Percentiles rank a stretch among this genome's conserved stretches.
phyloP scores from a whole-genome alignment of 2,329 filamentous ascomycete genomes.

The Acephala macrosclerotiorum region DNA sequence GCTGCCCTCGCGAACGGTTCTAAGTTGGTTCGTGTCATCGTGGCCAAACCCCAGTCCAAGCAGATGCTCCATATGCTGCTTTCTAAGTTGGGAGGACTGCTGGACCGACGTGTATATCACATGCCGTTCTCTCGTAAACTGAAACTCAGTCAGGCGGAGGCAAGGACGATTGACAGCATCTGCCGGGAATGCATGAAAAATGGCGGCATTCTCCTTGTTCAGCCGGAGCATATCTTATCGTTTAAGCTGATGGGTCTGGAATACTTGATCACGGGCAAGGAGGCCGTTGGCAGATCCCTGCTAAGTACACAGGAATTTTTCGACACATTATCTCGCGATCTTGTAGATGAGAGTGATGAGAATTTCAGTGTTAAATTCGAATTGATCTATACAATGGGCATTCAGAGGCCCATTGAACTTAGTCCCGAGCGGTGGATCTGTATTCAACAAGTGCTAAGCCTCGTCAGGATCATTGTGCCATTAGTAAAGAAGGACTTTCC shows the following conservation, averaged over 20 bases:
- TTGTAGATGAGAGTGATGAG: conserved; percentile 73
- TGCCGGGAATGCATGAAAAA: conserved; percentile 54
- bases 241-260: conserved; percentile 69
- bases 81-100: conserved; percentile 60
- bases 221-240: conserved; percentile 70
- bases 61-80: conserved; percentile 67
- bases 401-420: conserved; percentile 57
- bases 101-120: conserved; percentile 60
- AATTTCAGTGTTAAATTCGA: conserved; percentile 68
- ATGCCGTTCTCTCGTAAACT: conserved; percentile 65
- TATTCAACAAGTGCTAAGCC: conserved; percentile 59
- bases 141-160: conserved; percentile 33
- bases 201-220: conserved; percentile 64
- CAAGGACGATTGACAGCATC: conserved; percentile 46
- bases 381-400: conserved; percentile 68
- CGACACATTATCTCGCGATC: conserved; percentile 54
- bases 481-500: conserved; percentile 41
- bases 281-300: conserved; percentile 45
- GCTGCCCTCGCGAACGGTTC: conserved; percentile 57
- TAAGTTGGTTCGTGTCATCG: conserved; percentile 63
- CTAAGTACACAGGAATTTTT: conserved; percentile 54
- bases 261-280: conserved; percentile 45
- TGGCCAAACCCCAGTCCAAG: conserved; percentile 64
- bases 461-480: conserved; percentile 45
- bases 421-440: conserved; percentile 63